phyloP scores from a whole-genome alignment of 495 filamentous ascomycete species.

The Cryomyces antarcticus region DNA sequence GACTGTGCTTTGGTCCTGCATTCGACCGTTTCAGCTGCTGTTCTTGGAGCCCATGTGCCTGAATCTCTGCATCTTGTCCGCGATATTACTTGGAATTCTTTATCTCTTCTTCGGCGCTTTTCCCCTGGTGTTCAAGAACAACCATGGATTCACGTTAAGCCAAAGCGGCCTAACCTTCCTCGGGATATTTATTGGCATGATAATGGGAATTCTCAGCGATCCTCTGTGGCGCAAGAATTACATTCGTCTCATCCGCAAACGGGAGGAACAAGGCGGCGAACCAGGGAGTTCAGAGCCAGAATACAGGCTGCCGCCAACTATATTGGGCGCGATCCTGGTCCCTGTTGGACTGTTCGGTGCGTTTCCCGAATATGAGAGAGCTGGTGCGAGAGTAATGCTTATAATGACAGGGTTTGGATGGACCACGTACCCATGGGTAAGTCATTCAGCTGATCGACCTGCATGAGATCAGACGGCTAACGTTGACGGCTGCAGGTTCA shows the following conservation, averaged over 20 bases:
- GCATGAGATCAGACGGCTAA: not conserved
- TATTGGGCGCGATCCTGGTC: conserved; percentile 55
- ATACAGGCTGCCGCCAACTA: conserved; percentile 66
- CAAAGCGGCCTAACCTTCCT: conserved; percentile 67
- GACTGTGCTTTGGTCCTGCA: conserved; percentile 49
- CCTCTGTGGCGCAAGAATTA: conserved; percentile 61
- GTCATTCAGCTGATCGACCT: conserved; percentile 1
- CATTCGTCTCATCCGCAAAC: conserved; percentile 35
- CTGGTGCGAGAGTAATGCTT: conserved; percentile 1
- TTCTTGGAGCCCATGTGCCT: conserved; percentile 60
- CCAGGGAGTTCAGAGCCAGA: conserved; percentile 56
- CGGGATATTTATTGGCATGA: conserved; percentile 53
- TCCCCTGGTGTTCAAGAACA: conserved; percentile 55
- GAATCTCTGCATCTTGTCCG: conserved; percentile 66
- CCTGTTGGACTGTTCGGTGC: conserved; percentile 64
- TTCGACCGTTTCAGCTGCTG: conserved; percentile 69
- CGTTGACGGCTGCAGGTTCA: conserved; percentile 13
- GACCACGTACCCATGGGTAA: conserved; percentile 20
- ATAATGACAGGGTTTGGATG: conserved; percentile 19
- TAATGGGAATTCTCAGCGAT: conserved; percentile 45
- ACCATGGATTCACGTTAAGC: conserved; percentile 64
- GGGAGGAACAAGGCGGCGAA: conserved; percentile 30
- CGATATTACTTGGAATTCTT: conserved; percentile 67
- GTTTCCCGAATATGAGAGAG: not conserved
- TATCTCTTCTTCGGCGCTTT: conserved; percentile 96